Conservation (phyloP, 495 filamentous ascomycete genomes). For the Choiromyces venosus region DNA sequence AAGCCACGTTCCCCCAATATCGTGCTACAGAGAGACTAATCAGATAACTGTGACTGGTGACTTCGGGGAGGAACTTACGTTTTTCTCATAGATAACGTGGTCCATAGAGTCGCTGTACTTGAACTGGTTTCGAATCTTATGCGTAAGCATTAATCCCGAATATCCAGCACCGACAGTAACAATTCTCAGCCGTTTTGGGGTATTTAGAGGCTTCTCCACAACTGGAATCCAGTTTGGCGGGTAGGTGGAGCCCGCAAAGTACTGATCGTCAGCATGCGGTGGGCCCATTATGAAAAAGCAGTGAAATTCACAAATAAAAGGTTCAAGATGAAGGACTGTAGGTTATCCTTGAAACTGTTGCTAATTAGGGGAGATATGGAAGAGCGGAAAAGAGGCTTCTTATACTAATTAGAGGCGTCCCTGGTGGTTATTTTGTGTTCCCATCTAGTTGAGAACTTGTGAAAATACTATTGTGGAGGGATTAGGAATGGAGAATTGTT, state of each 20-base stretch:
- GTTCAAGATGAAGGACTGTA: background rate
- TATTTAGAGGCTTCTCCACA: constrained; percentile 16
- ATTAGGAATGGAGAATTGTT: background rate
- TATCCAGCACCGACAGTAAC: constrained; percentile 36
- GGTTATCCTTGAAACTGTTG: background rate
- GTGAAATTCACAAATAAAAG: background rate
- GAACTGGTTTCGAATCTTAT: constrained; percentile 31
- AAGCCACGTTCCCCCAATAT: constrained; percentile 58
- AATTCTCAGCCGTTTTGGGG: constrained; percentile 29
- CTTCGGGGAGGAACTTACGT: constrained; percentile 41
- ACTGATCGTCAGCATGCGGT: background rate
- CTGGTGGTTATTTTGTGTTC: background rate
- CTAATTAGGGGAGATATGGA: background rate
- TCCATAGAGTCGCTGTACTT: constrained; percentile 42
- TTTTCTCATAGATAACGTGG: constrained; percentile 72
- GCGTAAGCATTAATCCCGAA: constrained; percentile 34
- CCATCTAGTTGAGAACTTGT: too few relatives aligned
- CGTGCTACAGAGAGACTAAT: constrained; percentile 35
- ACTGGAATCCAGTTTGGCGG: constrained; percentile 22
- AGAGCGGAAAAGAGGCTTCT: background rate
- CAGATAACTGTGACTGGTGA: background rate
- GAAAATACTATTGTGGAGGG: background rate
- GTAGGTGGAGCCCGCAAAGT: background rate
- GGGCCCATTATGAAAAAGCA: background rate
- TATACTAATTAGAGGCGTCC: background rate